Conservation (phyloP, 129 eudicot species). For the Artemisia annua region DNA sequence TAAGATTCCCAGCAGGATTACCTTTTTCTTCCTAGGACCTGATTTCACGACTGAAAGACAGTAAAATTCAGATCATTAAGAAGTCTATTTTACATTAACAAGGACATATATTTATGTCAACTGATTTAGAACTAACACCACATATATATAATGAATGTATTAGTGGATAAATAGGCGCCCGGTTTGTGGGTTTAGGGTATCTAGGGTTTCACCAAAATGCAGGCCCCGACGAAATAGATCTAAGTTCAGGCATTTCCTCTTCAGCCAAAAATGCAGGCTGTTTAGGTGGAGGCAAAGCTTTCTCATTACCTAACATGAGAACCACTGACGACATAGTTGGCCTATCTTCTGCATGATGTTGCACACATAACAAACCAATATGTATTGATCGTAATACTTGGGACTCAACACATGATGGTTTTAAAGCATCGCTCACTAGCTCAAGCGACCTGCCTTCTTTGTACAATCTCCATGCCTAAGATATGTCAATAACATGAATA, state of each 20-base stretch:
- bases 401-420: neutral
- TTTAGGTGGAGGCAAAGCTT: conserved; percentile 16
- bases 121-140: neutral
- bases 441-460: conserved; percentile 16
- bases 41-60: neutral
- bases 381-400: conserved; percentile 27
- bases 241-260: neutral
- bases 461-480: conserved; percentile 27
- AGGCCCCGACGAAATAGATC: neutral
- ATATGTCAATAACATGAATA: neutral
- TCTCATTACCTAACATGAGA: conserved; percentile 6
- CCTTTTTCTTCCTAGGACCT: neutral
- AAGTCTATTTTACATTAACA: neutral
- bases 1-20: neutral
- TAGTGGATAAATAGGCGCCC: too few relatives aligned
- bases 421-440: neutral
- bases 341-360: conserved; percentile 42
- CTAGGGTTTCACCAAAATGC: too few relatives aligned
- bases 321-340: conserved; percentile 45
- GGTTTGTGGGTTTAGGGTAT: too few relatives aligned
- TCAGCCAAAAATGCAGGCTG: conserved; percentile 20
- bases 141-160: neutral
- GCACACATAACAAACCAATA: conserved; percentile 38
- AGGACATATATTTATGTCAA: neutral
- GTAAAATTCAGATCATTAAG: neutral